Evolutionary conservation across 495 filamentous ascomycete genomes (phyloP).

Genomic region (Penicillium argentinense): DNA sequence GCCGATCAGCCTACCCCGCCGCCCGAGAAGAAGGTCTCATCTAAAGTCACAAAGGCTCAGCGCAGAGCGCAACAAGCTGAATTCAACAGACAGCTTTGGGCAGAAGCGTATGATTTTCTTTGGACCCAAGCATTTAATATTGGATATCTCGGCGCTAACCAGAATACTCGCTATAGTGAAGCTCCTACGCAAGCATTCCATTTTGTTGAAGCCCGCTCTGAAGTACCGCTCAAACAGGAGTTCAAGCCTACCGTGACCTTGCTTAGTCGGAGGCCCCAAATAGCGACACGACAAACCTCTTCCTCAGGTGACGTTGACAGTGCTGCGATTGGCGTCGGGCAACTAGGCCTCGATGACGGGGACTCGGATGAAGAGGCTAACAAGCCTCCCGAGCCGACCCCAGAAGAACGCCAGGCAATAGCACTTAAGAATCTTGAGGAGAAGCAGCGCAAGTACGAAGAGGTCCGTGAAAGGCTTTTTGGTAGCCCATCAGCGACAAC

Average conservation of each 20-base stretch:
- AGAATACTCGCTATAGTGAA: conserved; percentile 43
- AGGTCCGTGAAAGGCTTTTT: conserved; percentile 81
- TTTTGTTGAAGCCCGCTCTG: conserved; percentile 65
- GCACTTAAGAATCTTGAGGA: conserved; percentile 78
- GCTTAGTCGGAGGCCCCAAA: conserved; percentile 75
- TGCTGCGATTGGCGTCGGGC: conserved; percentile 57
- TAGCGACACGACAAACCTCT: conserved; percentile 35
- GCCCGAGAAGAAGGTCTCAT: conserved; percentile 46
- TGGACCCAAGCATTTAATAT: not conserved
- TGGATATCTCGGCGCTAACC: not conserved
- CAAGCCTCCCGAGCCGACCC: conserved; percentile 55
- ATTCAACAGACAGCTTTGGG: conserved; percentile 81
- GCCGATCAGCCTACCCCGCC: conserved; percentile 35
- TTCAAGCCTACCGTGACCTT: conserved; percentile 82
- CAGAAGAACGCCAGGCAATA: conserved; percentile 70
- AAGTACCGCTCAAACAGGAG: conserved; percentile 71
- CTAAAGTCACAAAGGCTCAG: conserved; percentile 69
- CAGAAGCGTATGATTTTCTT: conserved; percentile 64
- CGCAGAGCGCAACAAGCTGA: conserved; percentile 77
- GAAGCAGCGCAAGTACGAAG: conserved; percentile 85
- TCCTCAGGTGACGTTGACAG: conserved; percentile 35
- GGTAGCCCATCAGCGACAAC: conserved; percentile 54
- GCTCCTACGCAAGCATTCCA: conserved; percentile 66
- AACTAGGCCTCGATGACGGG: conserved; percentile 60
- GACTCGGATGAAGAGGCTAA: conserved; percentile 64